Evolutionary conservation across 495 filamentous ascomycete genomes (phyloP).

Genomic region (Neurospora sp.): DNA sequence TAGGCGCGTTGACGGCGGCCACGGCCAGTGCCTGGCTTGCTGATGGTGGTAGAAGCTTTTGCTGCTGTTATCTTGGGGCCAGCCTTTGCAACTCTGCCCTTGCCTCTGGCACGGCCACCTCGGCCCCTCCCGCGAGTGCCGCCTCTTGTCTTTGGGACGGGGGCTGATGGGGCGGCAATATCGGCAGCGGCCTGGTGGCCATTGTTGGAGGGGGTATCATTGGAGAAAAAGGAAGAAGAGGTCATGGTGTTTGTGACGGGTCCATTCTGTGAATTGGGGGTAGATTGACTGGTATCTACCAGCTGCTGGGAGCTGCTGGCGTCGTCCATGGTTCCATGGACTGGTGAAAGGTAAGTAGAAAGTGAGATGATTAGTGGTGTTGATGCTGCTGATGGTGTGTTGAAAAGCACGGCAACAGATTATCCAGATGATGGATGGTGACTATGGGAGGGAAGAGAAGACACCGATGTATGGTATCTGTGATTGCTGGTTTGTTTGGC

Average conservation of each 20-base stretch:
- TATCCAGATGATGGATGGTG: background rate
- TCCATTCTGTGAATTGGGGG: background rate
- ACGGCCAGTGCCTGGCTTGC: constrained; percentile 18
- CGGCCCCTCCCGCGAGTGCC: constrained; percentile 19
- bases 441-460: background rate
- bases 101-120: constrained; percentile 15
- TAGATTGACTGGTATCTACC: constrained; percentile 12
- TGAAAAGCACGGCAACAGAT: background rate
- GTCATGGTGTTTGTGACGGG: background rate
- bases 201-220: background rate
- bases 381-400: background rate
- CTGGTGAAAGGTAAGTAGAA: constrained; percentile 4
- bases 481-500: background rate
- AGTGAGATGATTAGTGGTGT: background rate
- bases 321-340: constrained; percentile 22
- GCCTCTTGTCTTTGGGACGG: background rate
- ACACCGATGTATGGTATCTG: background rate
- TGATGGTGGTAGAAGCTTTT: constrained; percentile 7
- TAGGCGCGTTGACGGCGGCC: constrained; percentile 36
- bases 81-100: constrained; percentile 23
- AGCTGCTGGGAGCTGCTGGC: constrained; percentile 12
- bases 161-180: background rate
- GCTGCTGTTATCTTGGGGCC: constrained; percentile 7
- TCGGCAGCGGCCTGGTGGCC: background rate
- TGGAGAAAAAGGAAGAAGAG: background rate